Evolutionary conservation across 306 rosid genomes (phyloP), one percentile per base, ranked within the genome.

Genomic region (Sechiopsis laciniata): DNA sequence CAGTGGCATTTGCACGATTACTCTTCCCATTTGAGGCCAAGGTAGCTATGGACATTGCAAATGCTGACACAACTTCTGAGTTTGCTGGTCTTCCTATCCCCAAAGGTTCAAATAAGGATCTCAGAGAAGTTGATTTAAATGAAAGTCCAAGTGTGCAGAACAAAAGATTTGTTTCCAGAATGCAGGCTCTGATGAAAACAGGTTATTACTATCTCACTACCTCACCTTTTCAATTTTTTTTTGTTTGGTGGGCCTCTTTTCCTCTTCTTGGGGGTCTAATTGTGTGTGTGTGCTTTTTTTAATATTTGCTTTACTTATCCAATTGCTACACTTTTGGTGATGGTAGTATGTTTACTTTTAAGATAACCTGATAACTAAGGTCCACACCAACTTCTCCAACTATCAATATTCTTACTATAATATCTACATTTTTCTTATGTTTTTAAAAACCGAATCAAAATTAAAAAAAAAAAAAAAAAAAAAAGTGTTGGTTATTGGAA

Each of bases 1-100:
- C 83, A 84, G 88, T 84, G 61, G 85, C 85, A 59, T 81, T 84
- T 74, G 88, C 88, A 0, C 81, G 85, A 59, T 20, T 84, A 51
- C 79, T 84, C 50, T 84, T 84, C 73, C 88, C 88, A 20, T 22
- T 78, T 4, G 85, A 84, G 73, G 88, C 88, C 60, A 81, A 74
- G 80, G 67, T 81, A 24, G 88, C 85, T 37, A 79, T 81, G 85
- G 82, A 77, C 40, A 78, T 74, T 79, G 88, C 88, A 55, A 80
- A 81, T 45, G 79, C 72, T 0, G 88, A 79, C 46, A 79, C 83
- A 29, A 74, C 82, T 10, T 62, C 88, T 3, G 83, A 71, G 74
- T 67, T 78, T 66, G 40, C 79, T 19, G 82, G 80, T 52, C 32
- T 52, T 40, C 5, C 71, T 51, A 58, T 55, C 20, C 51, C 83